Percentiles rank a stretch among this genome's conserved stretches.
phyloP scores from a whole-genome alignment of 495 filamentous ascomycete species.

The Thermochaetoides thermophila region DNA sequence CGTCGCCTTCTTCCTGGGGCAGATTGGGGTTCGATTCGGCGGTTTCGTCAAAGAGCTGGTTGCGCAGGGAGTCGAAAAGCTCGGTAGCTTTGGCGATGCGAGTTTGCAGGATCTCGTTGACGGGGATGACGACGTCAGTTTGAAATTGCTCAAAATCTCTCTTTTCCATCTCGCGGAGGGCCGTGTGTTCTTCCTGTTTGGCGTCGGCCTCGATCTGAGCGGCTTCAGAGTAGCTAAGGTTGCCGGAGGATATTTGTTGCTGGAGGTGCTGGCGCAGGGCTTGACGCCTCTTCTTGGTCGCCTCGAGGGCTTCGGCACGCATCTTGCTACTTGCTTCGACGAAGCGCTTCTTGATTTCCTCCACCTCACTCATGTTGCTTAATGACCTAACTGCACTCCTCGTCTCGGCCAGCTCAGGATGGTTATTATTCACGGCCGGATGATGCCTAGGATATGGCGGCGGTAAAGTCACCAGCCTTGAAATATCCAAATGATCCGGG shows the following conservation, averaged over 20 bases:
- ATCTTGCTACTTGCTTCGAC: conserved; percentile 25
- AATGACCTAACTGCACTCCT: conserved; percentile 60
- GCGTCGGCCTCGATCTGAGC: conserved; percentile 55
- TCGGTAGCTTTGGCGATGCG: conserved; percentile 47
- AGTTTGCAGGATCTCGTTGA: conserved; percentile 56
- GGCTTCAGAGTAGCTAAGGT: conserved; percentile 65
- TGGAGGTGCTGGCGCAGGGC: conserved; percentile 47
- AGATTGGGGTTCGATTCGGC: conserved; percentile 59
- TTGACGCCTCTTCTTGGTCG: conserved; percentile 27
- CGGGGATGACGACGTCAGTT: conserved; percentile 54
- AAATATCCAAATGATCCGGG: conserved; percentile 59
- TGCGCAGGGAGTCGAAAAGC: conserved; percentile 55
- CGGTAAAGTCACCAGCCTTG: conserved; percentile 79
- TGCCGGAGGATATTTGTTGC: conserved; percentile 55
- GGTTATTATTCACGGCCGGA: conserved; percentile 88
- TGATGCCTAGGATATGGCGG: conserved; percentile 84
- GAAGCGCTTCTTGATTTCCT: conserved; percentile 50
- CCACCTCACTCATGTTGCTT: conserved; percentile 59
- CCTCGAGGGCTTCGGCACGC: conserved; percentile 27
- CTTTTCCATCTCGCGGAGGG: conserved; percentile 48
- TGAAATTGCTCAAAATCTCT: conserved; percentile 67
- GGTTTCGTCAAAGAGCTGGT: conserved; percentile 57
- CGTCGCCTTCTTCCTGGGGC: conserved; percentile 87
- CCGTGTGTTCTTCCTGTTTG: conserved; percentile 45
- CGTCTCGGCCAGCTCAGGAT: conserved; percentile 71